These are phyloP conservation scores for Ceratobasidium papillatum DNA, from an alignment of 1,284 basidiomycete species.

Conservation along the genomic window DNA sequence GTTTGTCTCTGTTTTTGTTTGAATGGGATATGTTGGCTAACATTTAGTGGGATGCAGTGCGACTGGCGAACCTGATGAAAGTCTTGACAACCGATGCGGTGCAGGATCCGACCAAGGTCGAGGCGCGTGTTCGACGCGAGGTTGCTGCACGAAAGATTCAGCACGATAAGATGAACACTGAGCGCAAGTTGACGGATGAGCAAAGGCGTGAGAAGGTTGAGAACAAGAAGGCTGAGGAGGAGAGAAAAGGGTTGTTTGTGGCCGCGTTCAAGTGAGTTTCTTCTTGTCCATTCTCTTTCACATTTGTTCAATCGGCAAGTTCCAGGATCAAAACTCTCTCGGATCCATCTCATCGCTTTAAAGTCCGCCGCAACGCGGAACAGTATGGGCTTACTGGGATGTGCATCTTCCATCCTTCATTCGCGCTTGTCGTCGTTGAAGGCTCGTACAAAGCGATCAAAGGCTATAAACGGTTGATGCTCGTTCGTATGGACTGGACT, in stretches of 20 bases:
- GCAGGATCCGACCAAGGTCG: conserved; percentile 96
- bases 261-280: conserved; percentile 86
- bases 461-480: conserved; percentile 89
- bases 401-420: conserved; percentile 87
- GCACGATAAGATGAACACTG: conserved; percentile 93
- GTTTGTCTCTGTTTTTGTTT: conserved; percentile 54
- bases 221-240: conserved; percentile 82
- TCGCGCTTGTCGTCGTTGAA: conserved; percentile 93
- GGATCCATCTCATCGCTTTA: conserved; percentile 95
- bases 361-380: conserved; percentile 95
- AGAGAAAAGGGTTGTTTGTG: conserved; percentile 85
- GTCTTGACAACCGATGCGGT: conserved; percentile 96
- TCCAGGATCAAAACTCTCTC: conserved; percentile 83
- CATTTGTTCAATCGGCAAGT: background rate
- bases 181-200: conserved; percentile 91
- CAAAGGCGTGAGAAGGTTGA: conserved; percentile 88
- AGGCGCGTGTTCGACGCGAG: conserved; percentile 92
- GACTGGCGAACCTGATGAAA: conserved; percentile 96
- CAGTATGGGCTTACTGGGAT: conserved; percentile 89
- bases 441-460: conserved; percentile 87
- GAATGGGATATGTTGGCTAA: conserved; percentile 42
- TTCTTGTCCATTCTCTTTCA: conserved; percentile 34
- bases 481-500: conserved; percentile 92
- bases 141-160: conserved; percentile 87
- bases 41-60: conserved; percentile 64